Percentiles rank a stretch among this genome's conserved stretches.
phyloP scores from a whole-genome alignment of 495 filamentous ascomycete genomes.

The Penicillium longicatenatum region DNA sequence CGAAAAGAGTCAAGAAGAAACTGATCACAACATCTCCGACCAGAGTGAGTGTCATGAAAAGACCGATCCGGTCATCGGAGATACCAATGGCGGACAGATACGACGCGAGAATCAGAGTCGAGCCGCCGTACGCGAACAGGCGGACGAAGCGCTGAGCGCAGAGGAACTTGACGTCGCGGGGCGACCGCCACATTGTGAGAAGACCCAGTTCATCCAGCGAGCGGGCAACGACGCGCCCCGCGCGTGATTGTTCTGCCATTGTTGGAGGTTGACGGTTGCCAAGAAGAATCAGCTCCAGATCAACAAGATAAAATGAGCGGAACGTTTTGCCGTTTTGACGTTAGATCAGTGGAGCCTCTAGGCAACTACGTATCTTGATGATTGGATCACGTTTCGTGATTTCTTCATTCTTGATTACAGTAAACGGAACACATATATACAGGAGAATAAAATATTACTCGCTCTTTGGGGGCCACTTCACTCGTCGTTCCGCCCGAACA shows the following conservation, averaged over 20 bases:
- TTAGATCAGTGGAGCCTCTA: constrained; percentile 21
- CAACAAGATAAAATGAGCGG: background rate
- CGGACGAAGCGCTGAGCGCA: constrained; percentile 75
- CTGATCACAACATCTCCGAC: constrained; percentile 79
- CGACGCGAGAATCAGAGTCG: constrained; percentile 72
- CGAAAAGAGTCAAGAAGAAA: constrained; percentile 71
- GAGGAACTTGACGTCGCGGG: constrained; percentile 71
- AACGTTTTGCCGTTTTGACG: background rate
- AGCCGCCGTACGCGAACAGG: constrained; percentile 77
- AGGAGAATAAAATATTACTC: background rate
- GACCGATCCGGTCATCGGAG: constrained; percentile 71
- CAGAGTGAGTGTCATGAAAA: constrained; percentile 87
- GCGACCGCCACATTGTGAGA: constrained; percentile 40
- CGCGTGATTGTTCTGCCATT: constrained; percentile 13
- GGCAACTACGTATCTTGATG: background rate
- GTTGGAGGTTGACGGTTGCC: background rate
- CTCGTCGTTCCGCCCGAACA: constrained; percentile 37
- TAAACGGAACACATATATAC: background rate
- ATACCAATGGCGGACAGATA: constrained; percentile 67
- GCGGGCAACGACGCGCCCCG: constrained; percentile 12
- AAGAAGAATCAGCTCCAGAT: too few species aligned
- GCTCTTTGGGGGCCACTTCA: constrained; percentile 21
- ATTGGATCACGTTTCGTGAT: too few species aligned
- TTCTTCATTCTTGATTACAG: too few species aligned
- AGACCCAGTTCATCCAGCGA: constrained; percentile 42